Conservation (phyloP, 768 basidiomycete species). For the Lactarius trivialis region DNA sequence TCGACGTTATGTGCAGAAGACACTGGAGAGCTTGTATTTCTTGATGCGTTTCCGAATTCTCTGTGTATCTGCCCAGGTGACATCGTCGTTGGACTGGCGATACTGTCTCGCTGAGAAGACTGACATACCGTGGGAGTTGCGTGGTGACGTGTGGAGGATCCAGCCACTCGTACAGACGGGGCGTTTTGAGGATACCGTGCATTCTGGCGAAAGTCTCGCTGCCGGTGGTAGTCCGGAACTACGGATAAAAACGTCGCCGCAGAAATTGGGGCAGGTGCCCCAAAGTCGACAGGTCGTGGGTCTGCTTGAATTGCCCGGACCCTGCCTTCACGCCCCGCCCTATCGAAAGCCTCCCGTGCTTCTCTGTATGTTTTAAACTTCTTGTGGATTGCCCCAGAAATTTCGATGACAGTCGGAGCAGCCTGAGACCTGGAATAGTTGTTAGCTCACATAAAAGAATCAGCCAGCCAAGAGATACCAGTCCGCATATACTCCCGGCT, state of each 20-base stretch:
- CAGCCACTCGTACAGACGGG: too few species aligned
- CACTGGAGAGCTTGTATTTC: not conserved
- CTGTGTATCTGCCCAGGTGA: not conserved
- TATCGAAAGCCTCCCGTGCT: constrained; percentile 6
- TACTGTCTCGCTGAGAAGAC: not conserved
- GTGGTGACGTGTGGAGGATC: not conserved
- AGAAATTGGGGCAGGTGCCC: not conserved
- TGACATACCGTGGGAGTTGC: not conserved
- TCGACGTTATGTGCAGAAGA: not conserved
- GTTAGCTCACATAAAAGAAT: not conserved
- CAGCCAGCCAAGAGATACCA: constrained; percentile 12
- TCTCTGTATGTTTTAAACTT: constrained; percentile 9
- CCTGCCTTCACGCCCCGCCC: not conserved
- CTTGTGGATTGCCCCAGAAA: constrained; percentile 8
- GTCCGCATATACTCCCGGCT: constrained; percentile 6
- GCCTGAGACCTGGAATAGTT: constrained; percentile 7
- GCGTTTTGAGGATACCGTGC: not conserved
- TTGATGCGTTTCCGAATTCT: not conserved
- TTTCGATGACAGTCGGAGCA: constrained; percentile 4
- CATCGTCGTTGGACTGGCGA: too few species aligned
- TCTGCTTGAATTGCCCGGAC: not conserved
- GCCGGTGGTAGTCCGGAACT: not conserved
- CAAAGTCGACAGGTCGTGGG: not conserved
- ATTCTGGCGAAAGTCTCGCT: not conserved
- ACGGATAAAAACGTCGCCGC: not conserved